Evolutionary conservation across 768 basidiomycete species (phyloP).

Genomic region (Lepiota brunneoincarnata): DNA sequence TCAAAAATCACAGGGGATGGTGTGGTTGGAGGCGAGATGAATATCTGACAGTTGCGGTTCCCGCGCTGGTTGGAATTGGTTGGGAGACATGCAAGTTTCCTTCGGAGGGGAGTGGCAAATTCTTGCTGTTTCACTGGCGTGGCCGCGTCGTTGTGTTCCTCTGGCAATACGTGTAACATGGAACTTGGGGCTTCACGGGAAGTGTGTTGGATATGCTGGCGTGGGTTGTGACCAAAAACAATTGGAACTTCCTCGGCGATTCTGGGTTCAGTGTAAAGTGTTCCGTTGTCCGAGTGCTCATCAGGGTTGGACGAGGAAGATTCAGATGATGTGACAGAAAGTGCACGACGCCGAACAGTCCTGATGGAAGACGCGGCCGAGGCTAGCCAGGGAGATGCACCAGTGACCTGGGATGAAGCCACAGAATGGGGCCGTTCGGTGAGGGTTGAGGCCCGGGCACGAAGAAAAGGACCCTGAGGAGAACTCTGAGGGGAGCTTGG

Average conservation of each 20-base stretch:
- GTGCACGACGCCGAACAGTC: constrained; percentile 29
- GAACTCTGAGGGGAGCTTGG: constrained; percentile 15
- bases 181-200: constrained; percentile 25
- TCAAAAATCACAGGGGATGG: constrained; percentile 1
- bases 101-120: constrained; percentile 14
- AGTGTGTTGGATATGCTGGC: constrained; percentile 20
- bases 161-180: constrained; percentile 48
- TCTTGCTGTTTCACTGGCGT: constrained; percentile 13
- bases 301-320: constrained; percentile 37
- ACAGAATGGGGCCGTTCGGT: constrained; percentile 12
- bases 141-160: constrained; percentile 32
- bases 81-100: constrained; percentile 14
- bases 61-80: constrained; percentile 17
- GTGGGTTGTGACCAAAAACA: constrained; percentile 42
- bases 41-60: constrained; percentile 25
- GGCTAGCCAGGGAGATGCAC: constrained; percentile 3
- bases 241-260: constrained; percentile 39
- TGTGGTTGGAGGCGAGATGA: constrained; percentile 15
- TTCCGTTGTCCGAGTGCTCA: constrained; percentile 30
- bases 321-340: constrained; percentile 40
- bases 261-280: constrained; percentile 26
- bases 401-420: constrained; percentile 17
- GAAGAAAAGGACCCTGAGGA: constrained; percentile 8
- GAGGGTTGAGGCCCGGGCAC: constrained; percentile 2
- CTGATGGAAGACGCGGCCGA: constrained; percentile 2